Evolutionary conservation across 139 green algal species (phyloP).

Genomic region (Ostreobium quekettii): DNA sequence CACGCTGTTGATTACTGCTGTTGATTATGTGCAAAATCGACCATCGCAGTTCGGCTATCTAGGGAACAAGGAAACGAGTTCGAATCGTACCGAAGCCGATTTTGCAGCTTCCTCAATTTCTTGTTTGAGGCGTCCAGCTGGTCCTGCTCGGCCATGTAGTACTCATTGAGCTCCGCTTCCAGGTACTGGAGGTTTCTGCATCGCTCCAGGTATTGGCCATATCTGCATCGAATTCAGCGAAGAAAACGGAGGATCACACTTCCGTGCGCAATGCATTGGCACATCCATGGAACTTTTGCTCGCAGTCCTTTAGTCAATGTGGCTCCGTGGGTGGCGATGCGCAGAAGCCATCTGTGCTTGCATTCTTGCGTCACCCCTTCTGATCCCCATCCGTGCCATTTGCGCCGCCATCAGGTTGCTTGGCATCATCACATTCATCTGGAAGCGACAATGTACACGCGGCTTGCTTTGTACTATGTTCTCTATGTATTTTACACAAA

Average conservation of each 20-base stretch:
- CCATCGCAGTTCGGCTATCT: background rate
- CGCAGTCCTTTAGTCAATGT: background rate
- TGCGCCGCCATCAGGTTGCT: too few species aligned
- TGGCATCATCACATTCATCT: too few species aligned
- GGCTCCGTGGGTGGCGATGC: background rate
- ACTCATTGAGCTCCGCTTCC: conserved; percentile 47
- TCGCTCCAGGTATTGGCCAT: conserved; percentile 38
- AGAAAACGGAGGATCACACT: too few species aligned
- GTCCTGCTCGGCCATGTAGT: conserved; percentile 51
- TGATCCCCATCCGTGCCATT: too few species aligned
- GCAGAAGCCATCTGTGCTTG: too few species aligned
- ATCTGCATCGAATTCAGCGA: conserved; percentile 17
- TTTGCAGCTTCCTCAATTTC: conserved; percentile 70
- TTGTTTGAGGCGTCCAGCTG: conserved; percentile 49
- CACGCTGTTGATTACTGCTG: background rate
- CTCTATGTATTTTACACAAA: too few species aligned
- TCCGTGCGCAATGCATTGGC: too few species aligned
- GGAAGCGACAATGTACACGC: too few species aligned
- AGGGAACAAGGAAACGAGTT: background rate
- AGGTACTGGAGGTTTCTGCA: conserved; percentile 75
- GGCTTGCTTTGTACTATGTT: too few species aligned
- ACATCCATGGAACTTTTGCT: too few species aligned
- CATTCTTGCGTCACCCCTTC: too few species aligned
- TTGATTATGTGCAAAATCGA: background rate
- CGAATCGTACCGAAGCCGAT: conserved; percentile 47